These are phyloP conservation scores for Aspergillus conjunctus DNA, from an alignment of 495 filamentous ascomycete species.

Conservation along the genomic window DNA sequence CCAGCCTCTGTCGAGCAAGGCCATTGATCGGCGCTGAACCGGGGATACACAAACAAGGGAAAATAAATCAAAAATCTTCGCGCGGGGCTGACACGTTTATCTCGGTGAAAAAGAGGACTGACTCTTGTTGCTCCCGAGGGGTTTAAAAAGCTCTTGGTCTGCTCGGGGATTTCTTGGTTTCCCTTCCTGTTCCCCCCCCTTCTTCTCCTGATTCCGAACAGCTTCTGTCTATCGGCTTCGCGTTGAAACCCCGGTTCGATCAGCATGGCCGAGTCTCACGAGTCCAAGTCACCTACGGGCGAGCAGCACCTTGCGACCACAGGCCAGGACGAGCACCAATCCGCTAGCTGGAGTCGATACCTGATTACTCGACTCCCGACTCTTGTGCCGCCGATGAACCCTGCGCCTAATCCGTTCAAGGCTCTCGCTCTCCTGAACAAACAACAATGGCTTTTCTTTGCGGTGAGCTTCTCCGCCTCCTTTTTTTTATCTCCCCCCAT, in stretches of 20 bases:
- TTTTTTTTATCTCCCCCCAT: not conserved
- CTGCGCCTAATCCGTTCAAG: slow-evolving; percentile 77
- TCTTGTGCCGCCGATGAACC: slow-evolving; percentile 73
- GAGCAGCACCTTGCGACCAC: slow-evolving; percentile 13
- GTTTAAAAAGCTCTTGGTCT: not conserved
- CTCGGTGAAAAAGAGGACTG: not conserved
- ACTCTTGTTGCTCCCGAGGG: not conserved
- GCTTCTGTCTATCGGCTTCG: not conserved
- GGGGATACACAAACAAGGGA: not conserved
- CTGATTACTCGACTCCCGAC: slow-evolving; percentile 69
- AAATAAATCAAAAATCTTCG: not conserved
- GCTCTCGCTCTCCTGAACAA: slow-evolving; percentile 67
- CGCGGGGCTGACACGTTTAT: not conserved
- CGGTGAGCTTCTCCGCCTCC: slow-evolving; percentile 34
- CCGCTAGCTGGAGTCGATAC: slow-evolving; percentile 64
- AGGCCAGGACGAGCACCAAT: slow-evolving; percentile 29
- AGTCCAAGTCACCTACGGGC: slow-evolving; percentile 6
- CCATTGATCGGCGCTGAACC: not conserved
- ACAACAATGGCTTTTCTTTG: slow-evolving; percentile 86
- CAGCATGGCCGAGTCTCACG: slow-evolving; percentile 18
- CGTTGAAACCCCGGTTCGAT: not conserved
- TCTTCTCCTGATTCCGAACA: not conserved
- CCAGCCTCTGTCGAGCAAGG: not conserved
- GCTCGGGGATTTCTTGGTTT: not conserved
- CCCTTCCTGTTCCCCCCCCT: not conserved